These are phyloP conservation scores for Asterophora parasitica DNA, from an alignment of 768 basidiomycete genomes.

Conservation along the genomic window DNA sequence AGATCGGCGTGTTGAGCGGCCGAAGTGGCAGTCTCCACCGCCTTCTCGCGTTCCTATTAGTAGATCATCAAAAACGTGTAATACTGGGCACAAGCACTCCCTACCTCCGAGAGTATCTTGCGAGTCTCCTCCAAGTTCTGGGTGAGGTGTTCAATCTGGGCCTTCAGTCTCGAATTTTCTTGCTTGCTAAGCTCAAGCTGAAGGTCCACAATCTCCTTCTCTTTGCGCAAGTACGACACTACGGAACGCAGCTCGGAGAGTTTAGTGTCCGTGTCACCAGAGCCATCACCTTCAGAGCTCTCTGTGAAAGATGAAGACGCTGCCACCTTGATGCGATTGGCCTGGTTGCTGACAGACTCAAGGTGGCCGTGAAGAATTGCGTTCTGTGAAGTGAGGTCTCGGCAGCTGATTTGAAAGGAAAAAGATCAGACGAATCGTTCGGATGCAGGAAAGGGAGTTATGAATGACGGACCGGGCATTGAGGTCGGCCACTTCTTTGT, in stretches of 20 bases:
- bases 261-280: slow-evolving; percentile 57
- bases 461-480: slow-evolving; percentile 50
- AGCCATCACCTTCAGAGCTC: slow-evolving; percentile 38
- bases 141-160: slow-evolving; percentile 69
- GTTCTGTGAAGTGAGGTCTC: slow-evolving; percentile 76
- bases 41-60: slow-evolving; percentile 73
- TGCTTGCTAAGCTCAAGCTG: slow-evolving; percentile 76
- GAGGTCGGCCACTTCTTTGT: slow-evolving; percentile 74
- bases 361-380: slow-evolving; percentile 75
- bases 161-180: slow-evolving; percentile 69
- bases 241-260: slow-evolving; percentile 72
- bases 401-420: slow-evolving; percentile 40
- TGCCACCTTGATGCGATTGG: slow-evolving; percentile 71
- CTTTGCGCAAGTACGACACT: slow-evolving; percentile 78
- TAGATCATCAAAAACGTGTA: not conserved
- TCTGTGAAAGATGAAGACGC: slow-evolving; percentile 46
- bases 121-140: slow-evolving; percentile 69
- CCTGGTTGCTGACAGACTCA: slow-evolving; percentile 78
- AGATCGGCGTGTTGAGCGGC: slow-evolving; percentile 81
- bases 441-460: too few species aligned
- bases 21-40: slow-evolving; percentile 63
- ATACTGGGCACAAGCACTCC: slow-evolving; percentile 4
- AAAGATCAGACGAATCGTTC: not conserved
- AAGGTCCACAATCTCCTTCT: slow-evolving; percentile 89
- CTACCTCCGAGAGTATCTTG: slow-evolving; percentile 64